Conservation (phyloP, 2,329 filamentous ascomycete genomes). For the Colletotrichum liaoningense region DNA sequence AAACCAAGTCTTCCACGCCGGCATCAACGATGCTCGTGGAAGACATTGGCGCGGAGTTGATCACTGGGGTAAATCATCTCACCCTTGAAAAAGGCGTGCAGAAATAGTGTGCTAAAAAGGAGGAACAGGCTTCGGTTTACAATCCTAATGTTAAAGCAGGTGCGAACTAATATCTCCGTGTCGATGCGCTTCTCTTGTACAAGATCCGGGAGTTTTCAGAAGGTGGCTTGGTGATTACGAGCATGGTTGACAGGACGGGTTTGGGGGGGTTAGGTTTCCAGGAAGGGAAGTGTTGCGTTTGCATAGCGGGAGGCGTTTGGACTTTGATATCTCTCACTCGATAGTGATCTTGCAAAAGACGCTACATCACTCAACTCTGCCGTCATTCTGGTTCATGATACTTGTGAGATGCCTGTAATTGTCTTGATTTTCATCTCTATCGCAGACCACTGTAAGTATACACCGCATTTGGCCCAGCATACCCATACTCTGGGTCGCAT, state of each 20-base stretch:
- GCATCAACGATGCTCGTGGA: slow-evolving; percentile 45
- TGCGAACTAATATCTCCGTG: slow-evolving; percentile 25
- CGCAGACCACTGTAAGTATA: neutral
- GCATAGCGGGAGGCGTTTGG: slow-evolving; percentile 36
- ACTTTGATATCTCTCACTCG: slow-evolving; percentile 8
- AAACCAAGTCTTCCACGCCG: slow-evolving; percentile 33
- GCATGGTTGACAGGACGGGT: neutral
- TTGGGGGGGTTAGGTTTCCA: neutral
- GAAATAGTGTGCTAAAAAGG: slow-evolving; percentile 39
- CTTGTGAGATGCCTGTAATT: neutral
- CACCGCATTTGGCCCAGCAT: neutral
- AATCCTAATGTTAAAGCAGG: slow-evolving; percentile 33
- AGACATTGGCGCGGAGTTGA: slow-evolving; percentile 67
- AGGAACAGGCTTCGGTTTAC: slow-evolving; percentile 34
- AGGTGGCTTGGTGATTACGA: slow-evolving; percentile 6
- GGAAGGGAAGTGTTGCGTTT: slow-evolving; percentile 6
- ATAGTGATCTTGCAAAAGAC: neutral
- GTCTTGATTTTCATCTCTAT: neutral
- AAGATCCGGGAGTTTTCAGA: neutral
- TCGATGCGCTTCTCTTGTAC: slow-evolving; percentile 20
- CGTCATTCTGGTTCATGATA: too few relatives aligned
- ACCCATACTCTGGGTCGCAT: neutral
- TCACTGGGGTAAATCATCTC: slow-evolving; percentile 69
- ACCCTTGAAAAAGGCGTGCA: slow-evolving; percentile 54
- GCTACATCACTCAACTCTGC: neutral